Evolutionary conservation across 2,329 filamentous ascomycete species (phyloP), one percentile per base, ranked within the genome.

Genomic region (Colletotrichum liaoningense): DNA sequence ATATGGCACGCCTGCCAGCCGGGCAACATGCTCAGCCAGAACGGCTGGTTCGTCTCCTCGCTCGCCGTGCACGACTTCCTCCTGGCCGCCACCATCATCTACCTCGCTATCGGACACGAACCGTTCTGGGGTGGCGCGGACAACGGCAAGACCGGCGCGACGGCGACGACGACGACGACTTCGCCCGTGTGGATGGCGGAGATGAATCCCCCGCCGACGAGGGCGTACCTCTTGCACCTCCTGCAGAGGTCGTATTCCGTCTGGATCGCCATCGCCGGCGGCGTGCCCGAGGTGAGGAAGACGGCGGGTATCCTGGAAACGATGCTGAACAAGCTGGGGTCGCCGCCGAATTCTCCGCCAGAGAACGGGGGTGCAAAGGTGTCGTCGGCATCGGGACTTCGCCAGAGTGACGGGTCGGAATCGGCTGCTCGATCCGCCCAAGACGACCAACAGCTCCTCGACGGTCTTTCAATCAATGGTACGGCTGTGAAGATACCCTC

Each of bases 61-160:
- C 80, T 92, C 4, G 86, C 87, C 12, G 85, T 89, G 64, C 89
- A 91, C 63, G 90, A 93, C 77, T 92, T 90, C 63, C 81, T 93
- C 64, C 84, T 92, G 2, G 90, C 90, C 0, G 86, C 88, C 67
- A 90, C 91, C 86, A 85, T 92, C 16, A 77, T 93, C 4, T 92
- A 89, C 74, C 81, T 92, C 22, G 80, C 87, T 22, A 78, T 87
- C 28, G 84, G 86, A 74, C 86, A 84, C 77, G 81, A 84, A 24
- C 79, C 79, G 52, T 86, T 85, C 72, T 77, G 78, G 46, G 83
- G 38, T 3, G 42, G 42, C 16, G 42, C 4, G 42, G 42, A 49
- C 24, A 26, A 26, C 42, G 42, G 42, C 16, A 49, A 8, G 16
- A 86, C 8, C 77, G 76, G 19, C 82, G 80, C 5, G 26, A 26